These are phyloP conservation scores for Penicillium sp. DNA, from an alignment of 2,329 filamentous ascomycete species.

Conservation along the genomic window DNA sequence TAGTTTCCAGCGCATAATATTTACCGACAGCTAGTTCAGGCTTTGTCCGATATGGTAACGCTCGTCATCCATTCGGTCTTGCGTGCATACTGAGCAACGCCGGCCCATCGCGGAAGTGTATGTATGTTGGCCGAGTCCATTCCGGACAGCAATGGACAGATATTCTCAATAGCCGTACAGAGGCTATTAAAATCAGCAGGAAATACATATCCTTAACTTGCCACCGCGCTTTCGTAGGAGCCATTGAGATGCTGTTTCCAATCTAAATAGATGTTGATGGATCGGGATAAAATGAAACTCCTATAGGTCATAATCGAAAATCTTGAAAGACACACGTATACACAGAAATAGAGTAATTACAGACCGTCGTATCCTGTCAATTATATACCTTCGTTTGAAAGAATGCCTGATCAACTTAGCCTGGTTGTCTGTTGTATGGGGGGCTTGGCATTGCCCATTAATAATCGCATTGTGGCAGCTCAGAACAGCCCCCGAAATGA, in stretches of 20 bases:
- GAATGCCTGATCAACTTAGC: too few relatives aligned
- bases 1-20: not conserved
- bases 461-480: slow-evolving; percentile 3
- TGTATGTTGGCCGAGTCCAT: slow-evolving; percentile 65
- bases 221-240: slow-evolving; percentile 41
- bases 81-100: slow-evolving; percentile 64
- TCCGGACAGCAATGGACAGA: slow-evolving; percentile 69
- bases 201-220: slow-evolving; percentile 64
- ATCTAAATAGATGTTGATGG: too few relatives aligned
- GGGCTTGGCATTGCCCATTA: slow-evolving; percentile 12
- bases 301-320: too few relatives aligned
- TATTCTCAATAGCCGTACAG: slow-evolving; percentile 60
- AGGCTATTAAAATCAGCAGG: slow-evolving; percentile 62
- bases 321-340: too few relatives aligned
- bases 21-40: slow-evolving; percentile 36
- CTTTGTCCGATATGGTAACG: slow-evolving; percentile 58
- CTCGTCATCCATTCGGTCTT: slow-evolving; percentile 55
- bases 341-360: too few relatives aligned
- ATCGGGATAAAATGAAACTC: too few relatives aligned
- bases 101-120: slow-evolving; percentile 57
- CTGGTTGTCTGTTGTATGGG: not conserved
- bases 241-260: too few relatives aligned
- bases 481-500: slow-evolving; percentile 6
- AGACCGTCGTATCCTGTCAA: too few relatives aligned
- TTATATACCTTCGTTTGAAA: too few relatives aligned